phyloP scores from a whole-genome alignment of 176 grass and related monocot genomes.

The Alopecurus myosuroides region DNA sequence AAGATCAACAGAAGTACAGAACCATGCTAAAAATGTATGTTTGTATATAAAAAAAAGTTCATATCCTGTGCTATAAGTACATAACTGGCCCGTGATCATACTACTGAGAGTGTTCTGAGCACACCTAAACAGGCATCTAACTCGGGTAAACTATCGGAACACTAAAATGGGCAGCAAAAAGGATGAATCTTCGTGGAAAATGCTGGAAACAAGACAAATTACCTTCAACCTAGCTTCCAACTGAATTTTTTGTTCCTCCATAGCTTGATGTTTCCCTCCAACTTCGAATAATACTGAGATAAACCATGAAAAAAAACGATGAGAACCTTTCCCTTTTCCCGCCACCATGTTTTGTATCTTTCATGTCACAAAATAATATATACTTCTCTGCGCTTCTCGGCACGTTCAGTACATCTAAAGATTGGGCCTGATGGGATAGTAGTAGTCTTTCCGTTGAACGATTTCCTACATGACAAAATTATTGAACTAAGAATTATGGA shows the following conservation, averaged over 20 bases:
- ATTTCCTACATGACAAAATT: conserved; percentile 15
- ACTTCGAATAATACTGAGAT: conserved; percentile 73
- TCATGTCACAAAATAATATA: not conserved
- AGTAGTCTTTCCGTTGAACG: conserved; percentile 46
- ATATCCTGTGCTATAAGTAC: not conserved
- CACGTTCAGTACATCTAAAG: conserved; percentile 76
- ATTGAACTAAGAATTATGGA: not conserved
- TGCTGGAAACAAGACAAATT: not conserved
- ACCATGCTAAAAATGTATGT: not conserved
- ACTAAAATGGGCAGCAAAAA: not conserved
- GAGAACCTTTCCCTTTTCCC: not conserved
- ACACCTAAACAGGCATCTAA: not conserved
- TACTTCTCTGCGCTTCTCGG: conserved; percentile 95
- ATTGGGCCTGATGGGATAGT: conserved; percentile 66
- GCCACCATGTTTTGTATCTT: not conserved
- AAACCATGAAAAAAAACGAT: not conserved
- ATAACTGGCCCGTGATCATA: not conserved
- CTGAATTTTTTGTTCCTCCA: conserved; percentile 78
- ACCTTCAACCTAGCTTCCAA: conserved; percentile 81
- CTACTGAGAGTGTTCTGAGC: not conserved
- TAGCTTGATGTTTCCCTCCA: conserved; percentile 91
- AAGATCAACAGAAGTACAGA: not conserved
- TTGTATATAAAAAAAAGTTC: not conserved
- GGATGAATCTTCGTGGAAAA: not conserved
- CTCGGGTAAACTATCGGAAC: not conserved